Conservation (phyloP, 2,329 filamentous ascomycete species). For the Fusarium udum region DNA sequence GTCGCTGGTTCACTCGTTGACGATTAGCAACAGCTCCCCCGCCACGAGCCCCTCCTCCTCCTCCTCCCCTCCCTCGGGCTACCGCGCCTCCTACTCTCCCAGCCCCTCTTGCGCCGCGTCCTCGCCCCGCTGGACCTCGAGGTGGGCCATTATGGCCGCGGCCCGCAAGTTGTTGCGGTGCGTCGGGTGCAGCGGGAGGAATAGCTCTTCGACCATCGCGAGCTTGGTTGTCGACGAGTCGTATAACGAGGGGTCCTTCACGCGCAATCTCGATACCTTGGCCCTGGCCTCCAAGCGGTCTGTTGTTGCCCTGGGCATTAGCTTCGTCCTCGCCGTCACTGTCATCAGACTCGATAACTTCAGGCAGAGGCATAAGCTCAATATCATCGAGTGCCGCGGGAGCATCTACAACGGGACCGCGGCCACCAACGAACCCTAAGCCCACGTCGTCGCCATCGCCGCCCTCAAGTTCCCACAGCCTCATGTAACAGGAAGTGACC, state of each 20-base stretch:
- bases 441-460: slow-evolving; percentile 73
- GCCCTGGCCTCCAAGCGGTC: slow-evolving; percentile 42
- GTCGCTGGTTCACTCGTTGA: slow-evolving; percentile 38
- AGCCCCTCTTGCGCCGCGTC: slow-evolving; percentile 35
- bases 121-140: slow-evolving; percentile 36
- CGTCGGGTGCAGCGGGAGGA: slow-evolving; percentile 45
- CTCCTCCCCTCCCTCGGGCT: slow-evolving; percentile 42
- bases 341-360: slow-evolving; percentile 49
- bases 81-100: slow-evolving; percentile 26
- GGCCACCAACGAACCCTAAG: slow-evolving; percentile 55
- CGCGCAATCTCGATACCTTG: slow-evolving; percentile 58
- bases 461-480: slow-evolving; percentile 88
- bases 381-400: slow-evolving; percentile 26
- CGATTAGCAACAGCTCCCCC: slow-evolving; percentile 34
- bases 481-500: slow-evolving; percentile 77
- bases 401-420: slow-evolving; percentile 27
- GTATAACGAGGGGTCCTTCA: slow-evolving; percentile 66
- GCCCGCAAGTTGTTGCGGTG: slow-evolving; percentile 42
- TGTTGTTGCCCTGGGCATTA: slow-evolving; percentile 33
- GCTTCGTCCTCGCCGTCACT: slow-evolving; percentile 46
- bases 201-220: slow-evolving; percentile 42
- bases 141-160: slow-evolving; percentile 41
- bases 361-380: slow-evolving; percentile 30
- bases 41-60: slow-evolving; percentile 38
- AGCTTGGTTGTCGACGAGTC: slow-evolving; percentile 56